A percentile compares a stretch with the other conserved stretches of the same genome.
Conservation (phyloP, 2,329 filamentous ascomycete species). For the Penicillium sp. region DNA sequence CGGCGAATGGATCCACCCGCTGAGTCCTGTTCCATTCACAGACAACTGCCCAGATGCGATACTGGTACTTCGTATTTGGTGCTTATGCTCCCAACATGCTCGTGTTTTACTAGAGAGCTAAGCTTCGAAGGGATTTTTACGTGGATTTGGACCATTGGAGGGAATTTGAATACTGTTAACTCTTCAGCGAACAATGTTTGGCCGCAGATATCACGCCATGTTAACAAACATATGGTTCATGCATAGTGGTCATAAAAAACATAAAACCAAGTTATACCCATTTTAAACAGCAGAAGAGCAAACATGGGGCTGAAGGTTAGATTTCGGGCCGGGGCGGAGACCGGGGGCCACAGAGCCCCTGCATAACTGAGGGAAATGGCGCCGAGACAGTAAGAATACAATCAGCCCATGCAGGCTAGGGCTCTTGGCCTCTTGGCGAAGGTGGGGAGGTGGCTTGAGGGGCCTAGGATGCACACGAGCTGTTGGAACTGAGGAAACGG, state of each 20-base stretch:
- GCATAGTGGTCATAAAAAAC: neutral
- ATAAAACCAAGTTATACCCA: neutral
- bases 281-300: neutral
- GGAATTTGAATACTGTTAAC: neutral
- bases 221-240: neutral
- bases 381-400: neutral
- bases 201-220: neutral
- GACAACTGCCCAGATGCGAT: too few species aligned
- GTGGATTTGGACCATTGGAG: neutral
- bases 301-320: neutral
- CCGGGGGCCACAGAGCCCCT: neutral
- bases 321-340: neutral
- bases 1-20: neutral
- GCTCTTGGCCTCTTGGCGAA: neutral
- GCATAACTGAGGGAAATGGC: neutral
- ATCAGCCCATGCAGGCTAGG: neutral
- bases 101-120: too few species aligned
- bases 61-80: too few species aligned
- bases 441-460: neutral
- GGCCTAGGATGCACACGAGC: neutral
- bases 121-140: too few species aligned
- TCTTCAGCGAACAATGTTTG: neutral
- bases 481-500: neutral
- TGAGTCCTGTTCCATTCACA: neutral
- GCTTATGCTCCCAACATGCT: too few species aligned